Base-by-base conservation (phyloP, 2,329 filamentous ascomycete species). In the Xylaria sp. region DNA sequence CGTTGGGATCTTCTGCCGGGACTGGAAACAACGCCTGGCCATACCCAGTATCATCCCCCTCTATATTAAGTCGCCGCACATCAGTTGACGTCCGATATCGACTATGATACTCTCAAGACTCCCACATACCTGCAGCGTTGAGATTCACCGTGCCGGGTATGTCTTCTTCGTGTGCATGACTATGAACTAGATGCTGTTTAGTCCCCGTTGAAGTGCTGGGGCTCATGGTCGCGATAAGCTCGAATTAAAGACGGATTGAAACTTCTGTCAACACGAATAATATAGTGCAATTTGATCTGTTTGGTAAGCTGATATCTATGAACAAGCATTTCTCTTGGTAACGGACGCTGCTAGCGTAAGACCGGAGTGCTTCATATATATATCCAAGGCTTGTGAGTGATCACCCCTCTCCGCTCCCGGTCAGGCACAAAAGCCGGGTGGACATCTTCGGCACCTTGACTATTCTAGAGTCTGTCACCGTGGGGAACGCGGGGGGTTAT, bases 1-100 rank as follows among this genome's bases (percentile, higher is more conserved):
- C 75, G 48, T 78, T 77, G 2, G 76, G 76, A 55, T 78, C 75
- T 48, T 77, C 75, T 15, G 76, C 72, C 6, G 75, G 75, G 2
- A 76, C 76, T 5, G 76, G 76, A 61, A 75, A 77, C 12, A 77
- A 63, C 28, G 75, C 76, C 54, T 76, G 74, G 23, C 75, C 76
- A 61, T 76, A 76, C 23, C 70, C 75, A 50, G 74, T 76, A 51
- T 78, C 76, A 25, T 78, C 76, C 51, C 76, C 76, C 70, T 78
- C 76, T 78, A 37, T 32, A 52, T 48, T 48, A 18, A 20, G 34
- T 65, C 41, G 51, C 46, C 32, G 34, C 61, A 20, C 44, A 23
- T 68, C 37, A 66, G 59, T 23, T 52, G 8, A 46, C 52, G 39
- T 25, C 23, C 20, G 28, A 39, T 54, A n/a, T 51, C 10, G 50